Base-by-base conservation (phyloP, 2,329 filamentous ascomycete genomes). In the Aspergillus terreus region DNA sequence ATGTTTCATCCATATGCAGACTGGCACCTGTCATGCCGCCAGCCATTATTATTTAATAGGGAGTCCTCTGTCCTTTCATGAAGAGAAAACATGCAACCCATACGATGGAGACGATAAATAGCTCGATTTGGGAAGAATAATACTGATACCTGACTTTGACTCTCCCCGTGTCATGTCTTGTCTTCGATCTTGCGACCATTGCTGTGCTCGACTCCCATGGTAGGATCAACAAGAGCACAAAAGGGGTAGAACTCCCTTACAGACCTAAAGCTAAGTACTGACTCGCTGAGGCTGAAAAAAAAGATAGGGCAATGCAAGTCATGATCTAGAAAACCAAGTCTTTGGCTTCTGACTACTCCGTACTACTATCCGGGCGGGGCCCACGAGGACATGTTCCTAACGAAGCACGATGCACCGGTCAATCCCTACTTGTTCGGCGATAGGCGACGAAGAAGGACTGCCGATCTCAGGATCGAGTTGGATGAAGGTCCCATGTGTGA, bases 271-370 rank as follows among this genome's bases (percentile, higher is more conserved):
- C 17, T n/a, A 21, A 10, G 17, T 14, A 17, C 27, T 32, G 46
- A 32, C 46, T 25, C 25, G 25, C 36, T 12, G 17, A 19, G n/a
- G 46, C 46, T 48, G 21, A 42, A 48, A 48, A 48, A 30, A 27
- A 48, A 23, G 17, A 5, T n/a, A 23, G 27, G 27, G 10, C 15
- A 15, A 12, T 21, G 19, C 35, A 36, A 33, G 33, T 32, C 25
- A 41, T 42, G 40, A 42, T 42, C 12, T 42, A 9, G 12, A 42
- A 6, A 42, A 42, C 40, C 19, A 42, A 21, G 19, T 23, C 40
- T 4, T n/a, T 30, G 6, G 3, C 14, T 38, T 11, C 35, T 38
- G 12, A 17, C 35, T 11, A 38, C n/a, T 11, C 6, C 19, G 19
- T 19, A 19, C 19, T 19, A 19, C 19, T 19, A 19, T 19, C 19